Percentiles rank a stretch among this genome's conserved stretches.
Conservation (phyloP, 202 grass and related monocot species). For the Carex arenaria region DNA sequence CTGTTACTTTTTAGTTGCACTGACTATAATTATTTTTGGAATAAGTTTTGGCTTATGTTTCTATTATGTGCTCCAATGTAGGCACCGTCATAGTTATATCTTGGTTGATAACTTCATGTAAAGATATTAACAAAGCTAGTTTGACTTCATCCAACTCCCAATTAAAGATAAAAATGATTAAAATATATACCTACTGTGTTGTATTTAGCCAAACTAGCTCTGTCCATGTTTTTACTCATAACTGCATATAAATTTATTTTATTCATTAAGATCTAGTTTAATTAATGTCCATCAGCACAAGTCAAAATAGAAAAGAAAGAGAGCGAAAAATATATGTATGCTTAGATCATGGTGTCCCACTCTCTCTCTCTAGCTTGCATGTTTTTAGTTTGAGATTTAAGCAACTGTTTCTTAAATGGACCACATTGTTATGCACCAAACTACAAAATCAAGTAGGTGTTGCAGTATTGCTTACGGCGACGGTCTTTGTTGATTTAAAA, state of each 20-base stretch:
- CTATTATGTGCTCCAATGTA: neutral
- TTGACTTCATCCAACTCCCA: too few relatives aligned
- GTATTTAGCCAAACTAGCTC: too few relatives aligned
- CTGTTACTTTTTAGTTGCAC: neutral
- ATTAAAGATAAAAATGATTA: too few relatives aligned
- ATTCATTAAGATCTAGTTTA: neutral
- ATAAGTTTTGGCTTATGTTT: neutral
- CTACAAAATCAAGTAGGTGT: neutral
- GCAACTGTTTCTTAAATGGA: neutral
- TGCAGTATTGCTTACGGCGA: neutral
- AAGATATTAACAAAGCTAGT: too few relatives aligned
- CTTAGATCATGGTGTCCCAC: neutral
- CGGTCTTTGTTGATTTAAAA: neutral
- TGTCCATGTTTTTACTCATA: neutral
- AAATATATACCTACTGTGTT: too few relatives aligned
- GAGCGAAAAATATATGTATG: neutral
- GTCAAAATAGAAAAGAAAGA: neutral
- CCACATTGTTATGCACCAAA: neutral
- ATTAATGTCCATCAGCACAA: neutral
- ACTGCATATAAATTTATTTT: neutral
- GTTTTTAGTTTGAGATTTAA: conserved; percentile 4
- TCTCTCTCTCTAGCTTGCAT: neutral
- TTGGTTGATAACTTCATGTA: neutral
- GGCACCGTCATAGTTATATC: neutral
- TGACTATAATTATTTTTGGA: neutral